Evolutionary conservation across 352 stramenopile species (phyloP), one percentile per base, ranked within the genome.

Genomic region (Aphanomyces astaci): DNA sequence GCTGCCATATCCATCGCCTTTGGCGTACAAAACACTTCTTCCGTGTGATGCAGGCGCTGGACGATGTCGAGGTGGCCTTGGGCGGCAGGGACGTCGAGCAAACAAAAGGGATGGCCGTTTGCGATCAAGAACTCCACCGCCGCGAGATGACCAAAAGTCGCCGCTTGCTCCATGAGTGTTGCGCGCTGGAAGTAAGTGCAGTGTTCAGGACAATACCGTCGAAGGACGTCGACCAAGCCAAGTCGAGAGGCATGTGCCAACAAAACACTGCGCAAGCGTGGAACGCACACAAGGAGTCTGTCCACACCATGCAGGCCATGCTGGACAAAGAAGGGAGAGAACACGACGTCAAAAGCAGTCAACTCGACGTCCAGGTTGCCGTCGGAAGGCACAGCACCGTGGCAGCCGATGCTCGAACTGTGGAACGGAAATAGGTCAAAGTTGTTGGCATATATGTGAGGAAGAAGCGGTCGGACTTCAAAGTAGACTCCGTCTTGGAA

Each of bases 41-140:
- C 52, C 11, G 73, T 57, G 15, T 72, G 27, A 31, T 81, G 75
- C 10, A 86, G 64, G 46, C 74, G 78, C 22, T 52, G 55, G 27
- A 85, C 71, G 59, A 83, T 63, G 0, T 64, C 24, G 25, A 82
- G 43, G 4, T 71, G 32, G 5, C 76, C 78, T 32, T 75, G 56
- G 13, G 76, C 55, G 11, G 78, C 78, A 17, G 76, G 76, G 2
- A 72, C 71, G 55, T 82, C 74, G 46, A 85, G 28, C 9, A 46
- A 10, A 22, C 33, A 43, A 10, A 39, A 24, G 9, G 31, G 62
- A 30, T 68, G 55, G 13, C 51, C 25, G 17, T 59, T 22, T n/a
- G 22, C 1, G n/a, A 59, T 7, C 9, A 68, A 46, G 22, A 31
- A 31, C n/a, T 19, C 30, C 13, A 59, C 15, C 13, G 33, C 25